phyloP scores from a whole-genome alignment of 1,139 yeast species.

The Kurtzmaniella quercitrusa region DNA sequence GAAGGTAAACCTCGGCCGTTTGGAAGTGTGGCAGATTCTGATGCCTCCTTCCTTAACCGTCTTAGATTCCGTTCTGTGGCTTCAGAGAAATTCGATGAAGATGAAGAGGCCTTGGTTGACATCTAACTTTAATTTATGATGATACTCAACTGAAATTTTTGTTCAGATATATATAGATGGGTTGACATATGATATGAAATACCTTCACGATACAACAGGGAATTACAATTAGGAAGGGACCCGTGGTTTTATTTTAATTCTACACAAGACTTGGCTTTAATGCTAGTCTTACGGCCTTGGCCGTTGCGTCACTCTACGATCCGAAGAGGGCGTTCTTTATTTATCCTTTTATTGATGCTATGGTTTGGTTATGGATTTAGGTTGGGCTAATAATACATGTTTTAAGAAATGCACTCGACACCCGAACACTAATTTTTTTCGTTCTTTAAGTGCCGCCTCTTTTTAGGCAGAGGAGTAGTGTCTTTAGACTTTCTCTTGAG shows the following conservation, averaged over 20 bases:
- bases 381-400: constrained; percentile 2
- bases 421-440: not conserved
- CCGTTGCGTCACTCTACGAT: not conserved
- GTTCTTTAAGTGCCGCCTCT: constrained; percentile 7
- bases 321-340: not conserved
- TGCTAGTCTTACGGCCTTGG: too few relatives aligned
- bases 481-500: constrained; percentile 10
- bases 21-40: not conserved
- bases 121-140: not conserved
- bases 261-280: too few relatives aligned
- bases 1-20: not conserved
- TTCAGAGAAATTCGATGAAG: constrained; percentile 5
- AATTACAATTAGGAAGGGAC: not conserved
- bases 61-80: constrained; percentile 3
- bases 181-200: not conserved
- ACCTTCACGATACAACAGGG: not conserved
- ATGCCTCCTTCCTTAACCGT: constrained; percentile 3
- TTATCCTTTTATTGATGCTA: constrained; percentile 1
- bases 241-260: not conserved
- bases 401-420: not conserved
- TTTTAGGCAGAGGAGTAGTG: constrained; percentile 7
- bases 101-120: constrained; percentile 6
- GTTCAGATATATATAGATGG: not conserved
- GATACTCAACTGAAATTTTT: not conserved
- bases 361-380: constrained; percentile 1